These are phyloP conservation scores for Ceratocystis variospora DNA, from an alignment of 2,329 filamentous ascomycete species.

Conservation along the genomic window DNA sequence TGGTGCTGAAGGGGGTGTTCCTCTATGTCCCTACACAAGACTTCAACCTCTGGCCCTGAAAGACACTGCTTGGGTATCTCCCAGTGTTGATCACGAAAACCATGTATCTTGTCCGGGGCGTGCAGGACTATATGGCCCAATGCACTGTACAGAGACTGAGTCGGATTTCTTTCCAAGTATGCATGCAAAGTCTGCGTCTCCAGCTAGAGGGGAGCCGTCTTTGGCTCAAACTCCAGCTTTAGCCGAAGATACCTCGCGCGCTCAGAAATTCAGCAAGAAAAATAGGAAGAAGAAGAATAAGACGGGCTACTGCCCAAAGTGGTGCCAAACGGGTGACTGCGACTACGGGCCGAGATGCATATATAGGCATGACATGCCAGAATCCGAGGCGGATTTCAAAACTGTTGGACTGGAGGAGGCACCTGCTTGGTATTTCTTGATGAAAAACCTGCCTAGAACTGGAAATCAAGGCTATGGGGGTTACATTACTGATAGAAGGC, in stretches of 20 bases:
- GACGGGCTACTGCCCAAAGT: slow-evolving; percentile 31
- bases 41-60: not conserved
- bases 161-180: not conserved
- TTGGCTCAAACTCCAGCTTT: not conserved
- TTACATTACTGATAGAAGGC: not conserved
- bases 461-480: not conserved
- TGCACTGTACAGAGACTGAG: not conserved
- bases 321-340: slow-evolving; percentile 37
- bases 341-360: slow-evolving; percentile 32
- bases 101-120: not conserved
- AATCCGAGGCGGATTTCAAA: slow-evolving; percentile 28
- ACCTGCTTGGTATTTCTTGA: slow-evolving; percentile 31
- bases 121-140: not conserved
- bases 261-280: no score
- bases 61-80: not conserved
- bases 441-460: not conserved
- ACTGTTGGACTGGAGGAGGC: slow-evolving; percentile 31
- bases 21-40: not conserved
- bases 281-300: slow-evolving; percentile 1
- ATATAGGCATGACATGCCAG: slow-evolving; percentile 36
- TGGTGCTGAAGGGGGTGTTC: not conserved
- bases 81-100: not conserved
- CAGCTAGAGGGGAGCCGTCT: no score
- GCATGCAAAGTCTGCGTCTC: not conserved
- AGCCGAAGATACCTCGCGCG: slow-evolving; percentile 19